Percentiles rank a stretch among this genome's conserved stretches.
These are phyloP conservation scores for Fusarium compactum DNA, from an alignment of 2,329 filamentous ascomycete species.

Conservation along the genomic window DNA sequence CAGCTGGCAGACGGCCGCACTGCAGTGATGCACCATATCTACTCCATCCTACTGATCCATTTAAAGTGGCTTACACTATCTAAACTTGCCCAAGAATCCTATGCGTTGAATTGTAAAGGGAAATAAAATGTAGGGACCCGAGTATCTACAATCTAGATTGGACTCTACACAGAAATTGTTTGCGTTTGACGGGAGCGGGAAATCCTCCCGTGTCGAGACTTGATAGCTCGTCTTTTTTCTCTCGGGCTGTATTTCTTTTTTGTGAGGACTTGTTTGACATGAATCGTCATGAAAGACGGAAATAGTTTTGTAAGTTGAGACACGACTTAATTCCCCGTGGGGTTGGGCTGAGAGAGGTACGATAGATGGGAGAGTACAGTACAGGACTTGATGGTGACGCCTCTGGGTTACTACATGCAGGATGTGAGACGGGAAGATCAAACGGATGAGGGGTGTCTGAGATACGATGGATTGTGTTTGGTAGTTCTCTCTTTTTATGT, in stretches of 20 bases:
- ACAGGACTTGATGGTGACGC: too few relatives aligned
- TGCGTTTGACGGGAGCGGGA: conserved; percentile 23
- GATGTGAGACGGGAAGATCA: conserved; percentile 43
- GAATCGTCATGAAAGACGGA: conserved; percentile 29
- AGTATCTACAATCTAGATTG: conserved; percentile 23
- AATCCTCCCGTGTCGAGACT: conserved; percentile 34
- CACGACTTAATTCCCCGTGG: conserved; percentile 29
- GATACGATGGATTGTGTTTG: not conserved
- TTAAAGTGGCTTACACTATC: not conserved
- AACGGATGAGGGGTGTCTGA: conserved; percentile 33
- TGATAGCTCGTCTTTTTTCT: not conserved
- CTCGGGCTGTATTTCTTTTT: not conserved
- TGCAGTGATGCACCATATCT: not conserved
- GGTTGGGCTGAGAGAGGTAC: not conserved
- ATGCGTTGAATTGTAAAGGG: not conserved
- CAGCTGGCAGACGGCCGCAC: conserved; percentile 3
- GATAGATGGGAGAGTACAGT: not conserved
- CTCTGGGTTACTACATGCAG: conserved; percentile 42
- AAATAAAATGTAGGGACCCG: conserved; percentile 36
- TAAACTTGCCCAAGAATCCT: too few relatives aligned
- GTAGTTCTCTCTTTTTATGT: not conserved
- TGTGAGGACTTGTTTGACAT: conserved; percentile 20
- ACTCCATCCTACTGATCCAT: not conserved
- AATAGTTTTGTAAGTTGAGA: conserved; percentile 33
- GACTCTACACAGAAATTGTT: conserved; percentile 15